Base-by-base conservation (phyloP, 108 stramenopile genomes). In the Nitzschia putrida region DNA sequence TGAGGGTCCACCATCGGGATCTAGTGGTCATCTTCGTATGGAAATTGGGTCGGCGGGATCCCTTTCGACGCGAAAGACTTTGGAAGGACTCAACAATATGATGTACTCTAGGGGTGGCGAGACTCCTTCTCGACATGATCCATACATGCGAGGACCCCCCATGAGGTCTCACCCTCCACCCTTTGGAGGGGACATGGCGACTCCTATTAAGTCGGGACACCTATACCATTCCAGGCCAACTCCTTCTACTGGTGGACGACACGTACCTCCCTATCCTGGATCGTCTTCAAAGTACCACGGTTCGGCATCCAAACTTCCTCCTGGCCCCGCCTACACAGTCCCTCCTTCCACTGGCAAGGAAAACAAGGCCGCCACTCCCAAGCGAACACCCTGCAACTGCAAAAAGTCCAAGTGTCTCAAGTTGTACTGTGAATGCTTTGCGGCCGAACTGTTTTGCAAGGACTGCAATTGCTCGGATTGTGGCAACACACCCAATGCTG, bases 331-430 rank as follows among this genome's bases (percentile, higher is more conserved):
- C 8, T 49, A 41, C 18, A 47, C 16, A 1, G 40, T 66, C 10
- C 55, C 77, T 14, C 57, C 71, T 11, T 55, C 74, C 45, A 61
- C 51, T 25, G 76, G 72, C 7, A 77, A 77, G 53, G 72, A 77
- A 44, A 73, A 63, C 41, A 64, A 70, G 22, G 47, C 50, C 2
- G 41, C 66, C 13, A 42, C 52, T 22, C 14, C 51, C 34, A 73
- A 76, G 59, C 38, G 72, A 22, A 74, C 29, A 56, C 82, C 85
- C 16, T 94, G 93, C 70, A 91, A 91, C 50, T 94, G 93, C 69
- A 88, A 95, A 76, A 92, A 95, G 57, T 95, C 94, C 34, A 84
- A 85, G 40, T 98, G 97, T 66, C 88, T 98, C n/a, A 98, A 98
- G 61, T 63, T 96, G 38, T 98, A 98, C 59, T 98, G 97, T 69